Evolutionary conservation across 2,329 filamentous ascomycete species (phyloP), one percentile per base, ranked within the genome.

Genomic region (Stachybotrys chartarum): DNA sequence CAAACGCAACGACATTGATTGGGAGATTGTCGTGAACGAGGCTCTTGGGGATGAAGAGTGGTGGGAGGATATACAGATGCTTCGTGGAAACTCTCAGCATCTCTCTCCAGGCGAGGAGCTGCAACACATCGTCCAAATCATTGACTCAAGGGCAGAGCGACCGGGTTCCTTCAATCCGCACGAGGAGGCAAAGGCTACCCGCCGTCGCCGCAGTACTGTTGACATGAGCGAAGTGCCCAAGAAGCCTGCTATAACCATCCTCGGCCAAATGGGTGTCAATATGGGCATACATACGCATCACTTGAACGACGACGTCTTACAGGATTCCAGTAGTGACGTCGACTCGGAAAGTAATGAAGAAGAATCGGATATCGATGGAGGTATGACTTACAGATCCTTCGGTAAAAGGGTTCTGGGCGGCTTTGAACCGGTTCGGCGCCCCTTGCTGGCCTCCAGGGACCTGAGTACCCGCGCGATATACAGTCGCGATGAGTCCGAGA

Each of bases 211-310:
- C 14, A 79, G 84, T 53, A 76, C 85, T 58, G 77, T 81, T 30
- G 82, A 85, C 30, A 69, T 91, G 24, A 75, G 79, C 31, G 84
- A 80, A 56, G 75, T 90, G 44, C 78, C 89, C 1, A 80, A 78
- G 57, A 83, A 80, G 55, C 81, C 83, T 1, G 85, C 75, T 0
- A 75, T 82, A 24, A 75, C 75, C 5, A 70, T 72, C 16, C 66
- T 82, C 17, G 69, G 74, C 60, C 78, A 80, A 69, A 70, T 88
- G 51, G 85, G 85, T 3, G 78, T 89, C 24, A 88, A 77, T 60
- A 77, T 90, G 58, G 86, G 87, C 1, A 92, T 93, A 71, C 85
- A 86, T 59, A 91, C 89, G 3, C 87, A 91, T 60, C 83, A 84
- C 55, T 72, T 95, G 2, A 79, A 84, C 8, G 78, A 83, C 55